phyloP scores from a whole-genome alignment of 2,329 filamentous ascomycete species.

The Penicillium sp. region DNA sequence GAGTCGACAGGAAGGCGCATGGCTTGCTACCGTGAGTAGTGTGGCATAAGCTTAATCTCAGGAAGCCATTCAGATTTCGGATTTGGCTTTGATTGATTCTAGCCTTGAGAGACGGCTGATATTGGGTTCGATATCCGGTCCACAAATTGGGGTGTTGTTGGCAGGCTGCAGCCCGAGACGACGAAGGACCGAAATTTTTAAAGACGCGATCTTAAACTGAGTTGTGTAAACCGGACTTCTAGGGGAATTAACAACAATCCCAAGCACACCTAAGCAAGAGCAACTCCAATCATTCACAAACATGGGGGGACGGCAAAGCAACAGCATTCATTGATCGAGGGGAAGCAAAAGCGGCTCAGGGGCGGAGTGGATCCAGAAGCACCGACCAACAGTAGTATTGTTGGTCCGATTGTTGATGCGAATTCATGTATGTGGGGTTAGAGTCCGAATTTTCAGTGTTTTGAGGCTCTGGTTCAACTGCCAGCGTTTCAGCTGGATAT shows the following conservation, averaged over 20 bases:
- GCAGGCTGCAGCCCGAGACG: background rate
- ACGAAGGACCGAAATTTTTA: background rate
- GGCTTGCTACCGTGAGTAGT: background rate
- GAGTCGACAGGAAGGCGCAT: conserved; percentile 3
- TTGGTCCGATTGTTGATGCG: background rate
- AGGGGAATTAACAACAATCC: background rate
- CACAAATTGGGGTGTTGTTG: background rate
- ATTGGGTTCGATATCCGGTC: background rate
- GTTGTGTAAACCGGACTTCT: background rate
- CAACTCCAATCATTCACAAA: conserved; percentile 1
- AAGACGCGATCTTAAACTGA: background rate
- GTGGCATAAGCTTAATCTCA: background rate
- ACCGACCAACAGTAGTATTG: background rate
- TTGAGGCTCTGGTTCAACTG: background rate
- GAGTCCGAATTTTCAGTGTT: background rate
- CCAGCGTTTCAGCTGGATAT: background rate
- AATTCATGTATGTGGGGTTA: background rate
- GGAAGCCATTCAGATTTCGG: background rate
- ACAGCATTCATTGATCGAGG: conserved; percentile 8
- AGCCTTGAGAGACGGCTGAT: background rate
- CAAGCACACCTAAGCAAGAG: background rate
- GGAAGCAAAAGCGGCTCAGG: conserved; percentile 13
- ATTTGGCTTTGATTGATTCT: background rate
- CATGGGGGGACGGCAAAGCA: background rate
- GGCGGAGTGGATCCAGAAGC: conserved; percentile 11